Evolutionary conservation across 2,329 filamentous ascomycete species (phyloP), one percentile per base, ranked within the genome.

Genomic region (Trichoderma citrinoviride): DNA sequence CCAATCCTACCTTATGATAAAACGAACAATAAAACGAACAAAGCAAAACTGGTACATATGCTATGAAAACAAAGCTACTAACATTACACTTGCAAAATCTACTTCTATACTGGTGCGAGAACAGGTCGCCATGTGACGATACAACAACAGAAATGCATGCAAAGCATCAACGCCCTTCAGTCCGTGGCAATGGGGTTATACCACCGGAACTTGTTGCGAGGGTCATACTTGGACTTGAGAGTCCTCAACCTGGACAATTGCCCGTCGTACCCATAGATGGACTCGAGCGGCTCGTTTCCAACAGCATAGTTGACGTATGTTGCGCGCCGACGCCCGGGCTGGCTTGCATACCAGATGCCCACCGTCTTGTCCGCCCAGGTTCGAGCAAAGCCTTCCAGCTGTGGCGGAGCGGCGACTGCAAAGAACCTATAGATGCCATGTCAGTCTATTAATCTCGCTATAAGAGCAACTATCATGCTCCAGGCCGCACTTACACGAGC

Each of bases 171-270:
- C 0, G 12, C 2, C n/a, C 19, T 33, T 50, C 21, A 53, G 19
- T 33, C 7, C 5, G 58, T 10, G 0, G 53, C 49, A n/a, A 61
- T 33, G n/a, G 58, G 37, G 19, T 27, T 61, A 1, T 53, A 61
- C 58, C 47, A 61, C 14, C 47, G 23, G 14, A 53, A 53, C 21
- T 61, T 53, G 5, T 53, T 53, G 1, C 29, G 14, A 23, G 58
- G n/a, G 14, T 61, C 58, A 23, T 61, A 61, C 8, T 61, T 53
- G 47, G 58, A 21, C 37, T 53, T 53, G 14, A 61, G 19, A 23
- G 47, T 47, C 37, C 44, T 8, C 8, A 61, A 3, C 1, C n/a
- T 27, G 8, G 17, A 2, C 0, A 61, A 3, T 7, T 61, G 47
- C 4, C 23, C 58, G 43, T 44, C 37, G 19, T 52, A 61, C 2